phyloP scores from a whole-genome alignment of 2,329 filamentous ascomycete genomes.

The Apiospora hydei region DNA sequence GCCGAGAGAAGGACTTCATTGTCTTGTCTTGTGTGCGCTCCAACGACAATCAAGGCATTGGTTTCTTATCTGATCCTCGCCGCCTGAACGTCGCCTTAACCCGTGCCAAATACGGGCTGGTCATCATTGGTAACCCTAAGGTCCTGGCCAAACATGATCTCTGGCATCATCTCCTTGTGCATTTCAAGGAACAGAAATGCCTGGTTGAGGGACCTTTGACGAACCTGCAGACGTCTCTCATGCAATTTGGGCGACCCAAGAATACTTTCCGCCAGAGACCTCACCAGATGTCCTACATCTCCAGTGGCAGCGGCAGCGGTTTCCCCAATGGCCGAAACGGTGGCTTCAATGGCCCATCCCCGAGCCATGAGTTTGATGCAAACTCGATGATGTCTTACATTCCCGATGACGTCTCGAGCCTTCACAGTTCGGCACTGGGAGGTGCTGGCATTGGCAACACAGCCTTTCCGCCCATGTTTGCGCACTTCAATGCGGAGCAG shows the following conservation, averaged over 20 bases:
- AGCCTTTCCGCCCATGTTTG: slow-evolving; percentile 95
- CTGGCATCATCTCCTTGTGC: slow-evolving; percentile 93
- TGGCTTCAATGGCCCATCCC: slow-evolving; percentile 50
- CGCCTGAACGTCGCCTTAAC: slow-evolving; percentile 97
- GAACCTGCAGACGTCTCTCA: slow-evolving; percentile 92
- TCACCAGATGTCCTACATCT: slow-evolving; percentile 74
- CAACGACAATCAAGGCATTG: slow-evolving; percentile 98
- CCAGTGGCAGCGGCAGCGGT: slow-evolving; percentile 49
- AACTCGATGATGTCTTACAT: slow-evolving; percentile 95
- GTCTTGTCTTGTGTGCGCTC: slow-evolving; percentile 97
- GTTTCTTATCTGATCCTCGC: slow-evolving; percentile 96
- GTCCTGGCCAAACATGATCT: slow-evolving; percentile 96
- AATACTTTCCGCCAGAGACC: slow-evolving; percentile 88
- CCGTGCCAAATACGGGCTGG: slow-evolving; percentile 93
- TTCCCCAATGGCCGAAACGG: slow-evolving; percentile 44
- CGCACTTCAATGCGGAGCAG: slow-evolving; percentile 83
- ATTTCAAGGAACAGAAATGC: slow-evolving; percentile 97
- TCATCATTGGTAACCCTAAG: slow-evolving; percentile 97
- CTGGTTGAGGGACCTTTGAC: slow-evolving; percentile 94
- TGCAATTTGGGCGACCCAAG: slow-evolving; percentile 95
- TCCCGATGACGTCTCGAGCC: slow-evolving; percentile 94
- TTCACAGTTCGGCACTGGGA: slow-evolving; percentile 90
- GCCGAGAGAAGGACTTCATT: slow-evolving; percentile 98
- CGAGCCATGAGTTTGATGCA: slow-evolving; percentile 70
- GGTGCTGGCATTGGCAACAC: slow-evolving; percentile 78